phyloP scores from a whole-genome alignment of 2,329 filamentous ascomycete species.

The Nigrospora sphaerica region DNA sequence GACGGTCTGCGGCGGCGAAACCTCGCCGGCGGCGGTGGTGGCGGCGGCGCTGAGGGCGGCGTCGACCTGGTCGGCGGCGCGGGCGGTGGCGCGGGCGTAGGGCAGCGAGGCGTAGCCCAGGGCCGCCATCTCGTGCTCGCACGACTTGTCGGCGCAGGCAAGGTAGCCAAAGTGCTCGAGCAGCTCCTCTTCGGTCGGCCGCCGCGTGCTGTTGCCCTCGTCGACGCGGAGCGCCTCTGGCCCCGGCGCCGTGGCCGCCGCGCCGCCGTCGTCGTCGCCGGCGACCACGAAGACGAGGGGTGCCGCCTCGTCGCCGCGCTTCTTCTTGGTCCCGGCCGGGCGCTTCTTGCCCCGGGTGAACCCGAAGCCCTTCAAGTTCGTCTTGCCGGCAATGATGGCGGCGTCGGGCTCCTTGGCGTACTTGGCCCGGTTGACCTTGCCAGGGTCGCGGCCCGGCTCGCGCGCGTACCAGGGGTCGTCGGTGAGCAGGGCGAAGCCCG shows the following conservation, averaged over 20 bases:
- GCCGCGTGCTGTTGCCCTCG: background rate
- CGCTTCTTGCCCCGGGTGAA: too few relatives aligned
- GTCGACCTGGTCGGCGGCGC: background rate
- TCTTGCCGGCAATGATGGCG: too few relatives aligned
- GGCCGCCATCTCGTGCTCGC: background rate
- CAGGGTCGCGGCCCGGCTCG: background rate
- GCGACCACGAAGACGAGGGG: too few relatives aligned
- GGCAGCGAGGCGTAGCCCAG: background rate
- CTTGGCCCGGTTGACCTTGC: background rate
- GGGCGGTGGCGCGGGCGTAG: background rate
- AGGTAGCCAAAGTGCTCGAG: background rate
- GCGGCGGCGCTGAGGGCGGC: background rate
- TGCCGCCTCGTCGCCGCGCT: too few relatives aligned
- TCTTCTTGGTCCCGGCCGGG: too few relatives aligned
- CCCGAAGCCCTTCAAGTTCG: background rate
- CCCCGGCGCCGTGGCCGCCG: background rate
- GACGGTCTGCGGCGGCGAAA: background rate
- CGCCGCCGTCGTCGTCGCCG: too few relatives aligned
- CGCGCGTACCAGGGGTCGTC: constrained; percentile 1
- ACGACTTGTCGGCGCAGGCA: background rate
- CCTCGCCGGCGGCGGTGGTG: background rate
- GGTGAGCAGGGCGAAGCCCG: constrained; percentile 1
- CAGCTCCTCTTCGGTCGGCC: background rate
- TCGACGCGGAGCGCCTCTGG: background rate
- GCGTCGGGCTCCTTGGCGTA: background rate